phyloP scores from a whole-genome alignment of 768 basidiomycete genomes.

The Tulasnella sp. region DNA sequence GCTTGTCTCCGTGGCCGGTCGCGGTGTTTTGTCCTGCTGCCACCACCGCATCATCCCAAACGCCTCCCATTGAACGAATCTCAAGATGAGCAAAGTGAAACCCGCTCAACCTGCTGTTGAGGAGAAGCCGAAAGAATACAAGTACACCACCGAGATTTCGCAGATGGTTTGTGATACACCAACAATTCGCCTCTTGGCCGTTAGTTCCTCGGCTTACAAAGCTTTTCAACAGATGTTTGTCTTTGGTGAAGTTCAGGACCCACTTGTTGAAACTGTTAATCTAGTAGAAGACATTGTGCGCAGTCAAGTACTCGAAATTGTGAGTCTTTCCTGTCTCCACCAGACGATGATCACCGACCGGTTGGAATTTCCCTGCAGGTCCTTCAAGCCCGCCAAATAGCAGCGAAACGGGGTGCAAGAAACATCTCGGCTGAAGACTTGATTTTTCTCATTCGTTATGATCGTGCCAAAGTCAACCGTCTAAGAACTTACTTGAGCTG shows the following conservation, averaged over 20 bases:
- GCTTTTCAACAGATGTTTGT: slow-evolving; percentile 72
- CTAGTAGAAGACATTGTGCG: slow-evolving; percentile 94
- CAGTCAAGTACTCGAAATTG: slow-evolving; percentile 84
- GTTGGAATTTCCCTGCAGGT: slow-evolving; percentile 40
- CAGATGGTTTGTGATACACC: slow-evolving; percentile 63
- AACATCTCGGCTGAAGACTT: slow-evolving; percentile 89
- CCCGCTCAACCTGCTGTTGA: slow-evolving; percentile 12
- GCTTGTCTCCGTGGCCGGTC: background rate
- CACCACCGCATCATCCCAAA: background rate
- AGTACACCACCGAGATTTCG: slow-evolving; percentile 84
- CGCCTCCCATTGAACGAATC: background rate
- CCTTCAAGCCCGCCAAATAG: slow-evolving; percentile 77
- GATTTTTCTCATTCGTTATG: slow-evolving; percentile 91
- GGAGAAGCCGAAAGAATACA: slow-evolving; percentile 44
- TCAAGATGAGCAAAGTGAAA: slow-evolving; percentile 25
- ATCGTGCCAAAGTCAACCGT: slow-evolving; percentile 88
- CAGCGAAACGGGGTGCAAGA: slow-evolving; percentile 73
- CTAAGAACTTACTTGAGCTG: slow-evolving; percentile 88
- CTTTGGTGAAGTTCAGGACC: slow-evolving; percentile 91
- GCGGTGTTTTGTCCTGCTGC: background rate
- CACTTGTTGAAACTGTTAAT: slow-evolving; percentile 76
- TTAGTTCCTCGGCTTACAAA: background rate
- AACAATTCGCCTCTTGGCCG: background rate
- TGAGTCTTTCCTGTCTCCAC: slow-evolving; percentile 33
- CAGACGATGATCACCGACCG: background rate